Conservation (phyloP, 164 flowering plant genomes). For the Piper longum region DNA sequence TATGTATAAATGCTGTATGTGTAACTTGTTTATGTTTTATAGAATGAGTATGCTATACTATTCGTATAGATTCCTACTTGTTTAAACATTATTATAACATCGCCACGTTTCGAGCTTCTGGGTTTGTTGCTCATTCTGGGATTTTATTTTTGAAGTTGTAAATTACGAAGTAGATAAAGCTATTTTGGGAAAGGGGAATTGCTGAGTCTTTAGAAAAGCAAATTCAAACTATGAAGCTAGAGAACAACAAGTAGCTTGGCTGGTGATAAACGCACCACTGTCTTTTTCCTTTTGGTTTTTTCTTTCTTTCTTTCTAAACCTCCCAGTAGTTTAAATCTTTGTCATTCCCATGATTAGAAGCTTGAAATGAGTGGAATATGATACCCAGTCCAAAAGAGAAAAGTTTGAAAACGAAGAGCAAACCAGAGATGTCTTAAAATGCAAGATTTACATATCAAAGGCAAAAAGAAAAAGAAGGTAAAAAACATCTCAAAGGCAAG, state of each 20-base stretch:
- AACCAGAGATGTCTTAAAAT: background rate
- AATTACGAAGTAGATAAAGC: background rate
- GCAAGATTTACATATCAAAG: background rate
- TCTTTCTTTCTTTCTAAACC: background rate
- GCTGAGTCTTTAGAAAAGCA: background rate
- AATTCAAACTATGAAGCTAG: background rate
- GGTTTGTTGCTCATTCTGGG: too few relatives aligned
- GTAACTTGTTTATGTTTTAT: too few relatives aligned
- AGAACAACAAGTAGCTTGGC: background rate
- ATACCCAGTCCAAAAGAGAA: background rate
- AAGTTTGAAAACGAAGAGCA: background rate
- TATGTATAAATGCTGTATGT: too few relatives aligned
- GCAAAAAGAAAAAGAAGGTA: constrained; percentile 1
- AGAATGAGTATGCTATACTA: too few relatives aligned
- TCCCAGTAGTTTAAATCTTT: background rate
- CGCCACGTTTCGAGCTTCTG: too few relatives aligned
- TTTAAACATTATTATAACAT: too few relatives aligned
- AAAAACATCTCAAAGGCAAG: constrained; percentile 1
- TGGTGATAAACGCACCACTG: background rate
- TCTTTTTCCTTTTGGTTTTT: background rate
- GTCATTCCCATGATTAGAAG: background rate
- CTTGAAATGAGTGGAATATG: constrained; percentile 4
- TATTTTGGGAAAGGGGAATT: background rate
- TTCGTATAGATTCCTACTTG: too few relatives aligned
- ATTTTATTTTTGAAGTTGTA: background rate